These are phyloP conservation scores for Schizonepeta tenuifolia DNA, from an alignment of 257 asterid species.

Conservation along the genomic window DNA sequence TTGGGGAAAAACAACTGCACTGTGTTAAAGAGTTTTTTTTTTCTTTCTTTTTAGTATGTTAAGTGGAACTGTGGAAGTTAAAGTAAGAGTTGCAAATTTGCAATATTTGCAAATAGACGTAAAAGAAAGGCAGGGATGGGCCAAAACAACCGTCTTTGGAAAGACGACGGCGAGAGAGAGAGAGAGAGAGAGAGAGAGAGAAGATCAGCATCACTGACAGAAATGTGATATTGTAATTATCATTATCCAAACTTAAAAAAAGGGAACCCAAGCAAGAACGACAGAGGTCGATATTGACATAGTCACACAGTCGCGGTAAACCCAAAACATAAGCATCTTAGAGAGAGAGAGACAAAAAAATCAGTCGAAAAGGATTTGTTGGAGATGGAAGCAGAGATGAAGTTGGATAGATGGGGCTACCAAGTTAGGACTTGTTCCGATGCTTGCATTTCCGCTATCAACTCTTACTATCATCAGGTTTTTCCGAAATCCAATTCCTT, in stretches of 20 bases:
- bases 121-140: too few relatives aligned
- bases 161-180: too few relatives aligned
- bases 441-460: constrained; percentile 75
- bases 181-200: too few relatives aligned
- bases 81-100: too few relatives aligned
- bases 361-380: not conserved
- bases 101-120: too few relatives aligned
- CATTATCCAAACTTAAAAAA: constrained; percentile 1
- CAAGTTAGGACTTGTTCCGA: constrained; percentile 74
- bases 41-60: too few relatives aligned
- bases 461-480: constrained; percentile 82
- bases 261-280: constrained; percentile 10
- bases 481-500: not conserved
- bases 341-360: not conserved
- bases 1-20: too few relatives aligned
- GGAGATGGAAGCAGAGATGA: constrained; percentile 49
- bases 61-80: too few relatives aligned
- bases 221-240: not conserved
- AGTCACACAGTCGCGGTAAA: not conserved
- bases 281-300: not conserved
- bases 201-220: too few relatives aligned
- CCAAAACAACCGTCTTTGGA: too few relatives aligned
- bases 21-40: too few relatives aligned
- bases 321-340: not conserved
- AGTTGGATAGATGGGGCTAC: constrained; percentile 82